Percentiles rank a stretch among this genome's conserved stretches.
These are phyloP conservation scores for Talaromyces sp. DNA, from an alignment of 2,329 filamentous ascomycete species.

Conservation along the genomic window DNA sequence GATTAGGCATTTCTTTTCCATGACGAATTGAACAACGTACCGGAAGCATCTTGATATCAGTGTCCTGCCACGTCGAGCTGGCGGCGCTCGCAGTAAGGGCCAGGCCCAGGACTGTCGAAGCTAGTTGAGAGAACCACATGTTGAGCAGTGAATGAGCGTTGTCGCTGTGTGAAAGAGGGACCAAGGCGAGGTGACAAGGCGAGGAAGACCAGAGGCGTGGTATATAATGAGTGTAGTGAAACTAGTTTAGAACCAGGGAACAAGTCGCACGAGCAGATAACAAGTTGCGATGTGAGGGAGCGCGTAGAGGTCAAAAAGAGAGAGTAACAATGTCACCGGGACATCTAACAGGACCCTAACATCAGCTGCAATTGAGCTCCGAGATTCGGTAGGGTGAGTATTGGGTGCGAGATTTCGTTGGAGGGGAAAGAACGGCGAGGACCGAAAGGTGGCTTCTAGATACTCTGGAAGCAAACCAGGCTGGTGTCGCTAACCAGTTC, in stretches of 20 bases:
- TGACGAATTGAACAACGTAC: constrained; percentile 42
- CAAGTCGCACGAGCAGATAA: neutral
- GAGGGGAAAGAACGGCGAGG: neutral
- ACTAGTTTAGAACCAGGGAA: neutral
- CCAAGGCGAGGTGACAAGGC: neutral
- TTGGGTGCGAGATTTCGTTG: neutral
- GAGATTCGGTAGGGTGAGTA: neutral
- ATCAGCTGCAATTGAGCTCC: neutral
- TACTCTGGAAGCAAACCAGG: neutral
- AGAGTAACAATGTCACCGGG: constrained; percentile 12
- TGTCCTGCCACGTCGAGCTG: constrained; percentile 35
- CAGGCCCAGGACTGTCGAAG: constrained; percentile 25
- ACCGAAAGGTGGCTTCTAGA: constrained; percentile 3
- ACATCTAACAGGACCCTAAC: constrained; percentile 9
- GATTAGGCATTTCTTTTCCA: neutral
- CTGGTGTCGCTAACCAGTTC: neutral
- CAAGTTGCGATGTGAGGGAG: neutral
- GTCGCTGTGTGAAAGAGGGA: neutral
- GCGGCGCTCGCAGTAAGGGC: constrained; percentile 16
- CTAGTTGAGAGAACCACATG: constrained; percentile 12
- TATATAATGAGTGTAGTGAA: neutral
- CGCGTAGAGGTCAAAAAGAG: constrained; percentile 4
- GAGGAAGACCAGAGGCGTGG: neutral
- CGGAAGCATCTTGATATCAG: constrained; percentile 61
- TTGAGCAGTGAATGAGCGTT: neutral